Percentiles rank a stretch among this genome's conserved stretches.
Conservation (phyloP, 2,329 filamentous ascomycete species). For the Dothistroma pini region DNA sequence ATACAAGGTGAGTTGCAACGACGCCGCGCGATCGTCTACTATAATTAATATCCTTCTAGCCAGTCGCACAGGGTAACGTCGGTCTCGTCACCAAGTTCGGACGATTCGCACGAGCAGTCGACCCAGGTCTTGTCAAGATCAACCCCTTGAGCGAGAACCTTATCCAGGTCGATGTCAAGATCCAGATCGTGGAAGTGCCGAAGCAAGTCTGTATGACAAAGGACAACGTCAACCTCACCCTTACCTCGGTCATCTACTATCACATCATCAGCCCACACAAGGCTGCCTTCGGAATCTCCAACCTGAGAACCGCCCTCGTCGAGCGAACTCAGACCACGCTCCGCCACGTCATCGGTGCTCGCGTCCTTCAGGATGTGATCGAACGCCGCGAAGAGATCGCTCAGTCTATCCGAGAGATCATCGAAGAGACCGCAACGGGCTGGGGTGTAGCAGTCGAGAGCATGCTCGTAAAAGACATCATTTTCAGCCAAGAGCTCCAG, state of each 20-base stretch:
- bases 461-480: conserved; percentile 99
- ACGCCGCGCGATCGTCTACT: background rate
- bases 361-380: conserved; percentile 95
- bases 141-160: conserved; percentile 91
- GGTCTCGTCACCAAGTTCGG: conserved; percentile 96
- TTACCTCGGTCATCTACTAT: conserved; percentile 99
- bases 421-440: conserved; percentile 86
- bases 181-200: conserved; percentile 95
- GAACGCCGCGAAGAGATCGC: conserved; percentile 97
- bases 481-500: conserved; percentile 93
- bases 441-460: conserved; percentile 97
- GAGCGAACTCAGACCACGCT: conserved; percentile 98
- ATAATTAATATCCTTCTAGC: background rate
- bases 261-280: conserved; percentile 95
- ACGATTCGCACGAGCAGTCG: conserved; percentile 88
- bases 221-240: conserved; percentile 89
- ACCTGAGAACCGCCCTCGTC: conserved; percentile 91
- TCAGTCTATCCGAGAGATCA: conserved; percentile 91
- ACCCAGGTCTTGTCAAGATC: conserved; percentile 94
- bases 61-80: conserved; percentile 85
- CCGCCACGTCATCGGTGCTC: conserved; percentile 91
- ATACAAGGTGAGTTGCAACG: conserved; percentile 12
- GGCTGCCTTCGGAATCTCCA: conserved; percentile 92
- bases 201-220: conserved; percentile 99
- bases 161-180: conserved; percentile 96